phyloP scores from a whole-genome alignment of 345 rosid genomes.

The Heritiera fomes region DNA sequence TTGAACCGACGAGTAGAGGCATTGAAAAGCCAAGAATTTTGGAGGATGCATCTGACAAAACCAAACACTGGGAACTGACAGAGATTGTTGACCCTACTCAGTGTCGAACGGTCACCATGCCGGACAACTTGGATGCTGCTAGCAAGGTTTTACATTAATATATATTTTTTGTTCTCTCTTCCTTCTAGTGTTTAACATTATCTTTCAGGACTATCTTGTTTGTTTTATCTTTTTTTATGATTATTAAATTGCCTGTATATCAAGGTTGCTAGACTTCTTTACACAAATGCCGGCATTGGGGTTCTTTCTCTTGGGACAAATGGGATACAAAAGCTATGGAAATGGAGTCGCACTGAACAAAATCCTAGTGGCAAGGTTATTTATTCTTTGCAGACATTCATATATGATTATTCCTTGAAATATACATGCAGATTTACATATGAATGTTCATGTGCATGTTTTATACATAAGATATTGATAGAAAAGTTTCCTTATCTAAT shows the following conservation, averaged over 20 bases:
- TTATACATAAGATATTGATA: not conserved
- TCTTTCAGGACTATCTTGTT: not conserved
- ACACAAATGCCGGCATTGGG: conserved; percentile 55
- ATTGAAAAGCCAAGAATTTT: conserved; percentile 31
- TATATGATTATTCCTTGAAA: not conserved
- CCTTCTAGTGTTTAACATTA: not conserved
- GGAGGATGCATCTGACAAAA: conserved; percentile 28
- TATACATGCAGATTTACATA: not conserved
- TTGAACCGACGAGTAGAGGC: conserved; percentile 26
- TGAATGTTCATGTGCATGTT: not conserved
- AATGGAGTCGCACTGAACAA: conserved; percentile 55
- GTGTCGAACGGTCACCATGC: conserved; percentile 30
- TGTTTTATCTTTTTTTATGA: conserved; percentile 12
- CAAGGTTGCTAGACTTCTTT: conserved; percentile 58
- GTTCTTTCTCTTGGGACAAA: conserved; percentile 49
- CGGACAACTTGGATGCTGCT: conserved; percentile 21
- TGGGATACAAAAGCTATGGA: conserved; percentile 60
- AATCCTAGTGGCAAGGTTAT: conserved; percentile 55
- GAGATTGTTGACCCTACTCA: conserved; percentile 32
- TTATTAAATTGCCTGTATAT: conserved; percentile 11
- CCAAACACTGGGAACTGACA: conserved; percentile 32
- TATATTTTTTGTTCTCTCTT: not conserved
- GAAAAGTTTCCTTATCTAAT: not conserved
- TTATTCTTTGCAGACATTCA: conserved; percentile 3
- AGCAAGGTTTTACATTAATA: conserved; percentile 29